Conservation (phyloP, 352 stramenopile species). For the Pseudoperonospora humuli region DNA sequence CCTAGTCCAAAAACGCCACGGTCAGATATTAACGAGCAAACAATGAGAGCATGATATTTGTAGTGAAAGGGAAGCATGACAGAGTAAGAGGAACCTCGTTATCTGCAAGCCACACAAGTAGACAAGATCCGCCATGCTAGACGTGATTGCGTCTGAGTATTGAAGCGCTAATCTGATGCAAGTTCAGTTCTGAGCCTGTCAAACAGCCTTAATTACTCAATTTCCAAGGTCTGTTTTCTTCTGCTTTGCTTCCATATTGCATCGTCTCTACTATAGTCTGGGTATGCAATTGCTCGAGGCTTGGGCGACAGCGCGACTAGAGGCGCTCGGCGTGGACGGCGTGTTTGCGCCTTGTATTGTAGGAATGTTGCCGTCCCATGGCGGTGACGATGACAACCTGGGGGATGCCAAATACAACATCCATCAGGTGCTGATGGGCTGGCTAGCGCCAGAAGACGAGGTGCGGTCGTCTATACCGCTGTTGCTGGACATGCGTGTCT, state of each 20-base stretch:
- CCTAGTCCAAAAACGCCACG: too few relatives aligned
- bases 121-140: too few relatives aligned
- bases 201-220: background rate
- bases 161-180: too few relatives aligned
- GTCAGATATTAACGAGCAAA: too few relatives aligned
- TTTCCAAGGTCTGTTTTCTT: constrained; percentile 3
- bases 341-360: constrained; percentile 82
- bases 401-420: constrained; percentile 66
- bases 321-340: constrained; percentile 66
- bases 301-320: constrained; percentile 59
- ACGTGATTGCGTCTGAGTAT: too few relatives aligned
- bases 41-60: too few relatives aligned
- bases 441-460: constrained; percentile 68
- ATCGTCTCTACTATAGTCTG: constrained; percentile 1
- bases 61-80: too few relatives aligned
- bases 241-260: constrained; percentile 4
- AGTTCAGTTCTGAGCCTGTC: background rate
- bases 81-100: too few relatives aligned
- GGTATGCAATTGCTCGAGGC: constrained; percentile 47
- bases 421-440: constrained; percentile 80
- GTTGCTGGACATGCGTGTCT: background rate
- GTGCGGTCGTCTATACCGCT: constrained; percentile 8
- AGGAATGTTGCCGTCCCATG: constrained; percentile 46
- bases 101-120: too few relatives aligned
- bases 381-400: constrained; percentile 34